Evolutionary conservation across 306 rosid species (phyloP).

Genomic region (Medicago ruthenica): DNA sequence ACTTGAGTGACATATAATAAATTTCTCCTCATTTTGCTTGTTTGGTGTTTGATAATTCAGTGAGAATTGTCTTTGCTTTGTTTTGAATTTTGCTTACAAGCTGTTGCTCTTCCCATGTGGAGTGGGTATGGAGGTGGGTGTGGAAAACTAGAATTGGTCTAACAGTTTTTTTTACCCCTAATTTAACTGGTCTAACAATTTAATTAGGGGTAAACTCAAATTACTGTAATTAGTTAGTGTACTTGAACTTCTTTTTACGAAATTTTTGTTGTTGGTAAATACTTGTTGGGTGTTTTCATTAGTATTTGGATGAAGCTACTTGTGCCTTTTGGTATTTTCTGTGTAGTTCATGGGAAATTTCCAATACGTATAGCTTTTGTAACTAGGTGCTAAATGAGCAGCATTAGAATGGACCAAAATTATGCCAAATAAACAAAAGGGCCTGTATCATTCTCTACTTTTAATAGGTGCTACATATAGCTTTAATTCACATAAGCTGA

Average conservation of each 20-base stretch:
- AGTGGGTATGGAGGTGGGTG: constrained; percentile 15
- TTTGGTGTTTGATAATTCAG: background rate
- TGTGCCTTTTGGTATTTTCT: background rate
- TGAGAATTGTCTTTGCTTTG: constrained; percentile 32
- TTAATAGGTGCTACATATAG: no score
- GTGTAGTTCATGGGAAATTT: constrained; percentile 14
- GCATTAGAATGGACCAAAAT: constrained; percentile 18
- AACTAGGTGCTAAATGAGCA: background rate
- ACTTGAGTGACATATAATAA: no score
- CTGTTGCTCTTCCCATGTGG: constrained; percentile 25
- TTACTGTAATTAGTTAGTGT: background rate
- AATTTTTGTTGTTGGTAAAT: background rate
- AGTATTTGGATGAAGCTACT: background rate
- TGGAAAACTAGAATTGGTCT: constrained; percentile 26
- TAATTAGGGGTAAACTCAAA: background rate
- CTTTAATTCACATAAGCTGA: background rate
- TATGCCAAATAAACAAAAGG: no score
- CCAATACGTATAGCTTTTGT: background rate
- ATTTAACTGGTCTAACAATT: background rate
- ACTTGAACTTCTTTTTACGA: background rate
- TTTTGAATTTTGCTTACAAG: constrained; percentile 27
- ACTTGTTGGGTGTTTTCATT: background rate
- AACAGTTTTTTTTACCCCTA: background rate
- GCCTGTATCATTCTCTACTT: no score
- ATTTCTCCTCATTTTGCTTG: background rate